phyloP scores from a whole-genome alignment of 1,284 basidiomycete genomes.

The Tilletia caries region DNA sequence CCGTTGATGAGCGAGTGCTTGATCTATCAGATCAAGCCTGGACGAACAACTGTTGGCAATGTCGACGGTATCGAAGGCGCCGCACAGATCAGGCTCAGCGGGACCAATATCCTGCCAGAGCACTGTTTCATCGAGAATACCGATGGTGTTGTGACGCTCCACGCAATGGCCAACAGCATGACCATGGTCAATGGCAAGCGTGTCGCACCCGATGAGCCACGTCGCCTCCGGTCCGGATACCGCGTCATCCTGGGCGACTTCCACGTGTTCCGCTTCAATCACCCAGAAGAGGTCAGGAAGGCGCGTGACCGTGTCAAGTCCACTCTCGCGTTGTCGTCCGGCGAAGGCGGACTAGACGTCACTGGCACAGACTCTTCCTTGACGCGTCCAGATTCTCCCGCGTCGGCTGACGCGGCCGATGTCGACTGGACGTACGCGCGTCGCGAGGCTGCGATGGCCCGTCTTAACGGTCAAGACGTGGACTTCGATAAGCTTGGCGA shows the following conservation, averaged over 20 bases:
- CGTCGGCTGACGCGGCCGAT: conserved; percentile 32
- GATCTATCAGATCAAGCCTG: conserved; percentile 82
- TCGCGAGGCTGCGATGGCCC: conserved; percentile 40
- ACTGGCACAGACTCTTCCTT: conserved; percentile 19
- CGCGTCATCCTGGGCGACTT: conserved; percentile 95
- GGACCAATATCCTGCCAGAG: conserved; percentile 82
- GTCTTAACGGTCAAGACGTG: conserved; percentile 45
- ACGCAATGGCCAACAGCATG: conserved; percentile 72
- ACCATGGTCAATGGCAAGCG: conserved; percentile 82
- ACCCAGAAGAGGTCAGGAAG: conserved; percentile 43
- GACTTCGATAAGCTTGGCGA: conserved; percentile 46
- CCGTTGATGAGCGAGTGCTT: conserved; percentile 58
- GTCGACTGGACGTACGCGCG: conserved; percentile 50
- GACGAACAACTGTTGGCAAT: conserved; percentile 66
- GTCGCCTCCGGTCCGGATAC: conserved; percentile 74
- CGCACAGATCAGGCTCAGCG: conserved; percentile 76
- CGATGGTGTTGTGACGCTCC: conserved; percentile 78
- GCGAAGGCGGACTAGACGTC: conserved; percentile 18
- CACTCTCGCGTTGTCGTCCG: conserved; percentile 27
- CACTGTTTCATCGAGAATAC: conserved; percentile 92
- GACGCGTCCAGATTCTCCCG: conserved; percentile 42
- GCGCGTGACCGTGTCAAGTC: conserved; percentile 41
- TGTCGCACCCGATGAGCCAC: conserved; percentile 34
- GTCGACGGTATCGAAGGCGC: conserved; percentile 16
- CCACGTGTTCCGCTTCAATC: conserved; percentile 94